phyloP scores from a whole-genome alignment of 345 rosid species.

The Sisymbrium irio region DNA sequence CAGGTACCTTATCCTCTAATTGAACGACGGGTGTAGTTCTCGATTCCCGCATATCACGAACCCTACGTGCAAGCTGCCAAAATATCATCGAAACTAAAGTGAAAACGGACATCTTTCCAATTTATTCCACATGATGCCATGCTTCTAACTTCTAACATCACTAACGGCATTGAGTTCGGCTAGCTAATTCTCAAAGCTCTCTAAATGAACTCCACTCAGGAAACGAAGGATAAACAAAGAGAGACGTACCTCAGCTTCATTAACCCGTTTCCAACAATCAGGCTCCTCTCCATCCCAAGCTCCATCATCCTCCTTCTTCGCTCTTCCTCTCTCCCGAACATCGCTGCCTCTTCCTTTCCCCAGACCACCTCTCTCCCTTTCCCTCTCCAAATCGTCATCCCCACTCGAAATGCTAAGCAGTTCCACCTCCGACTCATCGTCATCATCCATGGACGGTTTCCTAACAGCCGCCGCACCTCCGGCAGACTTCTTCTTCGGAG shows the following conservation, averaged over 20 bases:
- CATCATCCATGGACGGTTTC: conserved; percentile 55
- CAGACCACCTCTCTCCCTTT: conserved; percentile 34
- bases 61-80: conserved; percentile 82
- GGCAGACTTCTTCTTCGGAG: conserved; percentile 32
- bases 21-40: conserved; percentile 78
- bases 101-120: neutral
- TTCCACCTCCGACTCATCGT: conserved; percentile 96
- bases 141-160: neutral
- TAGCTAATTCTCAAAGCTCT: neutral
- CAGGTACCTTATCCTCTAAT: conserved; percentile 58
- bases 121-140: neutral
- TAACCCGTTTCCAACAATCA: conserved; percentile 89
- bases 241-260: conserved; percentile 72
- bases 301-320: conserved; percentile 57
- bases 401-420: conserved; percentile 98
- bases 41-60: conserved; percentile 93
- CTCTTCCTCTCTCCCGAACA: conserved; percentile 37
- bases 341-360: conserved; percentile 38
- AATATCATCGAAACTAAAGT: conserved; percentile 1
- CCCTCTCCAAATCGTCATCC: conserved; percentile 69
- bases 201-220: neutral
- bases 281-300: conserved; percentile 94
- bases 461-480: conserved; percentile 28
- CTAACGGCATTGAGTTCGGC: conserved; percentile 1
- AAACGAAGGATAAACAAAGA: neutral